Evolutionary conservation across 1,284 basidiomycete genomes (phyloP).

Genomic region (Pseudozyma sp.): DNA sequence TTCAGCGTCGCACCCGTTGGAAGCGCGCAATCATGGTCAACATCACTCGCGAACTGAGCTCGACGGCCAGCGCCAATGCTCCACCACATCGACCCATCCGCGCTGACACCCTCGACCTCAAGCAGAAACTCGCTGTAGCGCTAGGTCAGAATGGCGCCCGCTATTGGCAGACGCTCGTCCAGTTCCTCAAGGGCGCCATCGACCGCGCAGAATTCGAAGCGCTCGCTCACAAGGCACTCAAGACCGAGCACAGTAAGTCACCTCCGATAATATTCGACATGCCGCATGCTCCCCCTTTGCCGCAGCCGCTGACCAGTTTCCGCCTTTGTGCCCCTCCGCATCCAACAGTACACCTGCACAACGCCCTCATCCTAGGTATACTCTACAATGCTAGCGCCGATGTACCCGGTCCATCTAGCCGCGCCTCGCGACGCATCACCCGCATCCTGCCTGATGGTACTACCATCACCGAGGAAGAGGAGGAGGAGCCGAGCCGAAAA

Average conservation of each 20-base stretch:
- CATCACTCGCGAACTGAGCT: conserved; percentile 40
- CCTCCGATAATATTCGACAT: background rate
- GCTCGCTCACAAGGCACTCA: conserved; percentile 54
- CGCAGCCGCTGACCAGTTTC: background rate
- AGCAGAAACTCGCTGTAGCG: conserved; percentile 61
- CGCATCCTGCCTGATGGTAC: conserved; percentile 45
- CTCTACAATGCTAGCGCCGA: conserved; percentile 69
- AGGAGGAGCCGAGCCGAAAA: conserved; percentile 60
- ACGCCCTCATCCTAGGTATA: conserved; percentile 70
- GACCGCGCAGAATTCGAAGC: conserved; percentile 69
- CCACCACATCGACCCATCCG: conserved; percentile 47
- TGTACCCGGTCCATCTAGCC: conserved; percentile 57
- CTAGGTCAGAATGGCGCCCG: conserved; percentile 59
- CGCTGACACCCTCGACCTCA: conserved; percentile 62
- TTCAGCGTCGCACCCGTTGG: conserved; percentile 22
- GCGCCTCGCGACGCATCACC: conserved; percentile 37
- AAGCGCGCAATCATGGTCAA: conserved; percentile 38
- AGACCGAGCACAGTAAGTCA: conserved; percentile 61
- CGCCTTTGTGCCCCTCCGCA: background rate
- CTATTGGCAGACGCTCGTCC: conserved; percentile 69
- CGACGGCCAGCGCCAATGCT: conserved; percentile 31
- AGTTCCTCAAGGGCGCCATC: conserved; percentile 69
- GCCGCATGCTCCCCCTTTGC: background rate
- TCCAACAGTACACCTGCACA: conserved; percentile 69
- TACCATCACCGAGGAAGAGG: conserved; percentile 49